phyloP scores from a whole-genome alignment of 257 asterid species.

The Eucommia ulmoides region DNA sequence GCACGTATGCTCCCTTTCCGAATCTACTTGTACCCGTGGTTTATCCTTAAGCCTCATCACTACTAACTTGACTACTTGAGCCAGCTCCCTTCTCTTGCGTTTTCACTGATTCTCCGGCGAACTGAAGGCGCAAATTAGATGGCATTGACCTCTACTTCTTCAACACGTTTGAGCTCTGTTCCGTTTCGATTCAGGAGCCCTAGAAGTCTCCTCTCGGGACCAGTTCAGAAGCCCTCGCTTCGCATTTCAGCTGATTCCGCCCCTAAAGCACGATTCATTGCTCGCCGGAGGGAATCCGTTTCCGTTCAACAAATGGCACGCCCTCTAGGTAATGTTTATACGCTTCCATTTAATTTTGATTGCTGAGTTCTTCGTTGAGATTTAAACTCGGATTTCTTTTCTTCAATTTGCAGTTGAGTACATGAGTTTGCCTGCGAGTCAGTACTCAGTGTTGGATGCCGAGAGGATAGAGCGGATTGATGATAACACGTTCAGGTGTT shows the following conservation, averaged over 20 bases:
- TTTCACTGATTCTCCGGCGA: no score
- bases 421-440: conserved; percentile 98
- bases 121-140: no score
- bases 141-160: conserved; percentile 42
- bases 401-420: conserved; percentile 41
- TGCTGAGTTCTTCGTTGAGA: no score
- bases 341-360: background rate
- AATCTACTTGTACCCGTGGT: no score
- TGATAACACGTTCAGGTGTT: conserved; percentile 81
- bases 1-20: no score
- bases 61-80: no score
- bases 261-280: conserved; percentile 64
- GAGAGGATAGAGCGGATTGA: conserved; percentile 94
- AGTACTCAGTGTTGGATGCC: conserved; percentile 95
- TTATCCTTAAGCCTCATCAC: no score
- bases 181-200: conserved; percentile 30
- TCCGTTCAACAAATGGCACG: conserved; percentile 67
- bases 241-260: conserved; percentile 57
- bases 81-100: no score
- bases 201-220: conserved; percentile 22
- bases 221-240: conserved; percentile 29
- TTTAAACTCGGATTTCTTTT: no score
- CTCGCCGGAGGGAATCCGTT: conserved; percentile 50
- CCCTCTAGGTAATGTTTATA: conserved; percentile 42
- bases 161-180: conserved; percentile 15